Conservation (phyloP, 495 filamentous ascomycete species). For the Xylaria palmicola region DNA sequence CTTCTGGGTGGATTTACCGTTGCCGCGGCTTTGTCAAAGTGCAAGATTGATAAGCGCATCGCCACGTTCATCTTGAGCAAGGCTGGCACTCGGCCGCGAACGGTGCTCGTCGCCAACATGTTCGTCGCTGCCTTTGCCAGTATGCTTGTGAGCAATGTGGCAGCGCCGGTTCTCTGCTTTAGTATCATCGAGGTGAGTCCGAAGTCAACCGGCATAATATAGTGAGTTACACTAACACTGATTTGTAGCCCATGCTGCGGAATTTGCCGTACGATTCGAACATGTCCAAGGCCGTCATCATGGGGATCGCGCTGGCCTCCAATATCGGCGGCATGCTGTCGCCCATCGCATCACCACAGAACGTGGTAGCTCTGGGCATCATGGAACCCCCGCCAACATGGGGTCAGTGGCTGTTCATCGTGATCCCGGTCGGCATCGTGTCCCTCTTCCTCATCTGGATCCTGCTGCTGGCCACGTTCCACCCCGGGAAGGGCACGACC, state of each 20-base stretch:
- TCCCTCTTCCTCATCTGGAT: constrained; percentile 88
- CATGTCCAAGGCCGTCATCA: constrained; percentile 92
- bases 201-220: background rate
- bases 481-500: constrained; percentile 77
- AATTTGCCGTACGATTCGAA: constrained; percentile 85
- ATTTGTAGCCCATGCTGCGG: constrained; percentile 75
- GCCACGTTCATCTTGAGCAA: constrained; percentile 97
- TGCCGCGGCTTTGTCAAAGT: constrained; percentile 92
- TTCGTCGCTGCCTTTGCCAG: constrained; percentile 95
- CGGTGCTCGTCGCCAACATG: constrained; percentile 93
- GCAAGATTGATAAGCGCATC: constrained; percentile 95
- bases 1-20: constrained; percentile 95
- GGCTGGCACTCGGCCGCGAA: constrained; percentile 83
- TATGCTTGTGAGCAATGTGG: constrained; percentile 99
- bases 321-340: constrained; percentile 96
- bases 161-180: constrained; percentile 96
- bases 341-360: constrained; percentile 95
- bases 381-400: constrained; percentile 89
- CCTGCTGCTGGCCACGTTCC: constrained; percentile 80
- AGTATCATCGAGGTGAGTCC: constrained; percentile 80
- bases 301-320: constrained; percentile 92
- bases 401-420: constrained; percentile 96
- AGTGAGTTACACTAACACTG: constrained; percentile 9
- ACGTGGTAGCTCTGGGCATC: constrained; percentile 92
- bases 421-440: constrained; percentile 87